phyloP scores from a whole-genome alignment of 495 filamentous ascomycete species.

The Hypomontagnella monticulosa region DNA sequence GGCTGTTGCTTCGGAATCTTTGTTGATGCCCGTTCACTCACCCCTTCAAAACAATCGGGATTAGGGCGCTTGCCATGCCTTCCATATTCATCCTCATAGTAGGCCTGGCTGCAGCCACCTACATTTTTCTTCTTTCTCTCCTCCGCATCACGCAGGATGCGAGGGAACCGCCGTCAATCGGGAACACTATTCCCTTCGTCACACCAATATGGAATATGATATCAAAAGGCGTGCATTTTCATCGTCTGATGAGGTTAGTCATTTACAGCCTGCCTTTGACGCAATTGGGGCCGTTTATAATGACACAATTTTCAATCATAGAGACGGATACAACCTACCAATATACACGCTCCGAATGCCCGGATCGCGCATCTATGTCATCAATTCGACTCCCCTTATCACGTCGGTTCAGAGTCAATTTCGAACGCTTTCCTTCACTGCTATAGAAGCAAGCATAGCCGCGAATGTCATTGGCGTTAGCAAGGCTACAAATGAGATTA shows the following conservation, averaged over 20 bases:
- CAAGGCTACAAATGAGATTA: slow-evolving; percentile 13
- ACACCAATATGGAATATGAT: background rate
- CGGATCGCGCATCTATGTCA: slow-evolving; percentile 33
- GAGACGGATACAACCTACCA: slow-evolving; percentile 24
- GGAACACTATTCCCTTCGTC: background rate
- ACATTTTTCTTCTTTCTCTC: background rate
- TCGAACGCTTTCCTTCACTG: slow-evolving; percentile 40
- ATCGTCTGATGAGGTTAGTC: background rate
- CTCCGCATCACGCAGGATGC: slow-evolving; percentile 1
- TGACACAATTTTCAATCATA: background rate
- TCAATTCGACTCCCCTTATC: slow-evolving; percentile 40
- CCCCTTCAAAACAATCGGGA: too few species aligned
- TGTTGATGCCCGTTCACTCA: too few species aligned
- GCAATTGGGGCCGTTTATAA: too few species aligned
- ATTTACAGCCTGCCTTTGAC: too few species aligned
- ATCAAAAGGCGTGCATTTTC: background rate
- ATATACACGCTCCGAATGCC: slow-evolving; percentile 36
- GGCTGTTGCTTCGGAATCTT: too few species aligned
- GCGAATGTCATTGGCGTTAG: slow-evolving; percentile 24
- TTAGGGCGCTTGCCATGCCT: too few species aligned
- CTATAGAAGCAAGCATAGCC: slow-evolving; percentile 16
- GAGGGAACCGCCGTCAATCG: background rate
- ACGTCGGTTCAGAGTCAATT: slow-evolving; percentile 34
- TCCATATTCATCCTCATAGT: background rate
- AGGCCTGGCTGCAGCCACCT: background rate